Evolutionary conservation across 768 basidiomycete species (phyloP).

Genomic region (Amanita pseudoporphyria): DNA sequence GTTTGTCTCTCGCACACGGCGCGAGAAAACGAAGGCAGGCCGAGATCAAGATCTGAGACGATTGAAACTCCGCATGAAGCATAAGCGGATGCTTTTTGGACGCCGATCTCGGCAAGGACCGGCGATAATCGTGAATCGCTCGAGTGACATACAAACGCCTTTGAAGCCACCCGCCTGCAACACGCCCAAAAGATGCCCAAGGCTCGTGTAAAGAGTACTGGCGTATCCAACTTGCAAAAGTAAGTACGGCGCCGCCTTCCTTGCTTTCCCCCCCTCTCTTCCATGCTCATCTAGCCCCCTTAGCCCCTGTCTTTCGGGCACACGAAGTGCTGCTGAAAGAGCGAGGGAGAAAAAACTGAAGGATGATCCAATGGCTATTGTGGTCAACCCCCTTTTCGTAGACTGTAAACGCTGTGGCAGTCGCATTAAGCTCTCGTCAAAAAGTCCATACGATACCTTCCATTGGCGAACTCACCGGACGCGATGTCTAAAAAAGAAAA

Average conservation of each 20-base stretch:
- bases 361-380: slow-evolving; percentile 42
- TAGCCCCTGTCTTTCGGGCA: slow-evolving; percentile 4
- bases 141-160: slow-evolving; percentile 4
- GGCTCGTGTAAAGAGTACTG: background rate
- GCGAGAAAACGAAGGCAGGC: background rate
- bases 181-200: slow-evolving; percentile 7
- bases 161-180: slow-evolving; percentile 6
- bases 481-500: slow-evolving; percentile 43
- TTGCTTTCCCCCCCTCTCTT: background rate
- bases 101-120: slow-evolving; percentile 8
- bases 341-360: slow-evolving; percentile 42
- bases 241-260: background rate
- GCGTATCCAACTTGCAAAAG: background rate
- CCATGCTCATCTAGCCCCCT: background rate
- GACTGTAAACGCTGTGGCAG: slow-evolving; percentile 45
- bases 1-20: background rate
- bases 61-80: slow-evolving; percentile 3
- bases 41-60: slow-evolving; percentile 1
- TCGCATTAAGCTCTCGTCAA: slow-evolving; percentile 56
- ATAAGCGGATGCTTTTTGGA: background rate
- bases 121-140: slow-evolving; percentile 7
- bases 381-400: slow-evolving; percentile 41
- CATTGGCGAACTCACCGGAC: slow-evolving; percentile 61
- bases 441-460: slow-evolving; percentile 55
- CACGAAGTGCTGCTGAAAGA: slow-evolving; percentile 30